These are phyloP conservation scores for Botrytis cinerea DNA, from an alignment of 2,329 filamentous ascomycete genomes.

Conservation along the genomic window DNA sequence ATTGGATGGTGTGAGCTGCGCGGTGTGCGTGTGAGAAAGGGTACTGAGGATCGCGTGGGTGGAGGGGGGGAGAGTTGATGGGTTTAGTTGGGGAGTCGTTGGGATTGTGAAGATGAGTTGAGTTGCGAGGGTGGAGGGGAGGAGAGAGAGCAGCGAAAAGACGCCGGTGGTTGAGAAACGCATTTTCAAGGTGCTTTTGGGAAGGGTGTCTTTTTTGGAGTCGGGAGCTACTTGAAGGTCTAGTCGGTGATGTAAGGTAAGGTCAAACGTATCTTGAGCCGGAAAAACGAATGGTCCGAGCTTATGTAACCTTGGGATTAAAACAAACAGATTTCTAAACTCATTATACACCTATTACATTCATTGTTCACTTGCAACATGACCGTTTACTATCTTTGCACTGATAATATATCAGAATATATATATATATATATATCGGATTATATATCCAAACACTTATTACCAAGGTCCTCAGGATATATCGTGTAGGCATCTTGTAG, in stretches of 20 bases:
- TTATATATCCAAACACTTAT: not conserved
- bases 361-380: not conserved
- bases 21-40: slow-evolving; percentile 50
- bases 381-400: not conserved
- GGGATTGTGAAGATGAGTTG: slow-evolving; percentile 37
- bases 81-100: slow-evolving; percentile 36
- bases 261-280: slow-evolving; percentile 1
- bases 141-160: slow-evolving; percentile 29
- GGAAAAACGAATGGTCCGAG: slow-evolving; percentile 13
- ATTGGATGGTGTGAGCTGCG: slow-evolving; percentile 67
- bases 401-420: not conserved
- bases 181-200: slow-evolving; percentile 4
- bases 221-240: not conserved
- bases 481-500: not conserved
- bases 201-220: not conserved
- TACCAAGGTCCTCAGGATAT: not conserved
- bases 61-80: slow-evolving; percentile 53
- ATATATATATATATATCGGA: not conserved
- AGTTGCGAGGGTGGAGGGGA: slow-evolving; percentile 43
- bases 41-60: slow-evolving; percentile 69
- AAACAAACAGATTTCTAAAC: not conserved
- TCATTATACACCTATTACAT: not conserved
- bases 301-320: not conserved
- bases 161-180: not conserved
- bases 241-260: not conserved